Evolutionary conservation across 768 basidiomycete genomes (phyloP).

Genomic region (Roridomyces roridus): DNA sequence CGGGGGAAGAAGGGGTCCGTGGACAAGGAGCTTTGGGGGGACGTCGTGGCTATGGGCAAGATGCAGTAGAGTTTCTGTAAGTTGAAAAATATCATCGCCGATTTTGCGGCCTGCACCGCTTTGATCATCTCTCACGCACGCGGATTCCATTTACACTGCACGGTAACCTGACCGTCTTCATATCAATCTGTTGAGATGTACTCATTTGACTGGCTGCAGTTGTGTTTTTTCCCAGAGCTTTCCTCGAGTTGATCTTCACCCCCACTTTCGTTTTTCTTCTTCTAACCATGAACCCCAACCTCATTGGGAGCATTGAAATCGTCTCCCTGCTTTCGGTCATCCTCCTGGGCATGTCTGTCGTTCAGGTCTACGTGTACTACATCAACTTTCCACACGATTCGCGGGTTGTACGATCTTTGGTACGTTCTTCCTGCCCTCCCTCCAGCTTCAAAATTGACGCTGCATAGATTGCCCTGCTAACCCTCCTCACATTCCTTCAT

Average conservation of each 20-base stretch:
- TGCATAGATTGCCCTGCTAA: slow-evolving; percentile 22
- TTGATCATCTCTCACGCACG: too few species aligned
- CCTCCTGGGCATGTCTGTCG: slow-evolving; percentile 21
- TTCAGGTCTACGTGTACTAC: slow-evolving; percentile 26
- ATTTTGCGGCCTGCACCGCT: too few species aligned
- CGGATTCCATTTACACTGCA: too few species aligned
- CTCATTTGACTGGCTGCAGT: too few species aligned
- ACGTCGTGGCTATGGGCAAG: slow-evolving; percentile 25
- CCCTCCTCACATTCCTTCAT: slow-evolving; percentile 14
- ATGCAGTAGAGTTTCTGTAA: slow-evolving; percentile 11
- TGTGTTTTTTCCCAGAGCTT: too few species aligned
- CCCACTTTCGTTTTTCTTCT: too few species aligned
- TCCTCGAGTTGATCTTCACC: too few species aligned
- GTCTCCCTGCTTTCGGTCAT: slow-evolving; percentile 11
- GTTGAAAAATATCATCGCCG: too few species aligned
- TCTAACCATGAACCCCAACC: neutral
- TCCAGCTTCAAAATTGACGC: neutral
- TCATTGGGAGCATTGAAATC: slow-evolving; percentile 21
- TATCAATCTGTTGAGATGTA: too few species aligned
- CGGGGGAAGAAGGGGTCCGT: slow-evolving; percentile 29
- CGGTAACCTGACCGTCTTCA: too few species aligned
- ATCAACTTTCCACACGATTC: slow-evolving; percentile 22
- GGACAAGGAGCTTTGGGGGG: slow-evolving; percentile 33
- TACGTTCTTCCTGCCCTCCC: neutral
- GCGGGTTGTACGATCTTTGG: slow-evolving; percentile 9